phyloP scores from a whole-genome alignment of 2,329 filamentous ascomycete species.

The Chaetomiaceae sp. region DNA sequence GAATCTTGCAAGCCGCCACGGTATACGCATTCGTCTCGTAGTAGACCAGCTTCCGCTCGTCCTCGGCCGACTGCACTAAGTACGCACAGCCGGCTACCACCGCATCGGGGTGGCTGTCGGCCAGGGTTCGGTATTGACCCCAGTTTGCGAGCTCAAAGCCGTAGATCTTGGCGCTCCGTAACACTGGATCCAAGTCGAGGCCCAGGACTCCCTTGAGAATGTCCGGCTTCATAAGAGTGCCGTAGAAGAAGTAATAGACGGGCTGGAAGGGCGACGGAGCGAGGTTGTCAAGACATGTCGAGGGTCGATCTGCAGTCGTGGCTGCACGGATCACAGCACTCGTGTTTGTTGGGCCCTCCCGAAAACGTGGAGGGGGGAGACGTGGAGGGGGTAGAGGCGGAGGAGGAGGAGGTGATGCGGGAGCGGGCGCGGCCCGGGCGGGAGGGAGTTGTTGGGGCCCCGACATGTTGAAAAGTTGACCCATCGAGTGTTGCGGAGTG shows the following conservation, averaged over 20 bases:
- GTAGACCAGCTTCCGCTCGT: slow-evolving; percentile 4
- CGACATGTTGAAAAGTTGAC: no score
- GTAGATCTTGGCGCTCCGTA: slow-evolving; percentile 2
- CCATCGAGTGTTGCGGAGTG: no score
- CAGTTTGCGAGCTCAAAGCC: slow-evolving; percentile 10
- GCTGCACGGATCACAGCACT: no score
- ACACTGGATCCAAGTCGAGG: background rate
- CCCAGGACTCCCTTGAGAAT: slow-evolving; percentile 4
- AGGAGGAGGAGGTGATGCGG: no score
- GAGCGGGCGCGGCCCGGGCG: no score
- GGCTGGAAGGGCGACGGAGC: no score
- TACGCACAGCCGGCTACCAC: background rate
- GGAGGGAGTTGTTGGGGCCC: no score
- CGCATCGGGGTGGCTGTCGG: background rate
- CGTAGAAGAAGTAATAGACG: slow-evolving; percentile 12
- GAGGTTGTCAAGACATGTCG: no score
- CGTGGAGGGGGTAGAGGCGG: no score
- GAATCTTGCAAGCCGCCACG: background rate
- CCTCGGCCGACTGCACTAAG: background rate
- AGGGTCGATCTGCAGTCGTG: no score
- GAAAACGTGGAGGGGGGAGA: no score
- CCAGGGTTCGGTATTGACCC: slow-evolving; percentile 8
- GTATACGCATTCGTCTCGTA: slow-evolving; percentile 11
- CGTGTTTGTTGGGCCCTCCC: no score
- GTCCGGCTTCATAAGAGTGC: slow-evolving; percentile 8